Base-by-base conservation (phyloP, 2,329 filamentous ascomycete species). In the Mycocentrospora acerina region DNA sequence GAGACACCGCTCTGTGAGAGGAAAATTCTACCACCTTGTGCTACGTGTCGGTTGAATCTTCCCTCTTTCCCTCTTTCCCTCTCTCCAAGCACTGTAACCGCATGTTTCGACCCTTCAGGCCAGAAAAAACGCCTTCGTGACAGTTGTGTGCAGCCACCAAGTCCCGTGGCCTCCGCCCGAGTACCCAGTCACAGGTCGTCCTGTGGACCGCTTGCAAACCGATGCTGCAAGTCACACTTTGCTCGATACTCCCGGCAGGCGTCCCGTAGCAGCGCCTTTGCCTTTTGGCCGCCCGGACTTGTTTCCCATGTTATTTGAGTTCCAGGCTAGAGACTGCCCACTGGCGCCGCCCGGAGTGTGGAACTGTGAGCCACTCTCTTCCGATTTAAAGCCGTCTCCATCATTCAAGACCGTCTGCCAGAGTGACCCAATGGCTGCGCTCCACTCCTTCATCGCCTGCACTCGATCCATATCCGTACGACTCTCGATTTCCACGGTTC, bases 401-500 rank as follows among this genome's bases (percentile, higher is more conserved):
- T 93, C 87, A 58, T 83, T 82, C 52, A 96, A 83, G 1, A 95
- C 77, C 15, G 83, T 81, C 18, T 71, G 69, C 70, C 85, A 91
- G 35, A 97, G 71, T 4, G 74, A 75, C 5, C 78, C 75, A 43
- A 96, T 80, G 3, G 88, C 83, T 4, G 71, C 72, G 7, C 81
- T 85, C 78, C 93, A 89, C 48, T 82, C 77, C 48, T 81, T 73
- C 60, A 97, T 78, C 24, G 89, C 85, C 40, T 77, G 74, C 45
- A 89, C 76, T 46, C 90, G 86, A 61, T 87, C 85, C 30, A 79
- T 78, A 68, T 95, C 89, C 30, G 79, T 83, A 37, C 78, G 75
- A 41, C 82, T 86, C 44, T 85, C 82, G 44, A 96, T 88, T 68
- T 90, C 82, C 15, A 98, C 83, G 0, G 83, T 87, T 31, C 91